These are phyloP conservation scores for Backusella circina DNA, from an alignment of 192 early-diverging fungal genomes.

Conservation along the genomic window DNA sequence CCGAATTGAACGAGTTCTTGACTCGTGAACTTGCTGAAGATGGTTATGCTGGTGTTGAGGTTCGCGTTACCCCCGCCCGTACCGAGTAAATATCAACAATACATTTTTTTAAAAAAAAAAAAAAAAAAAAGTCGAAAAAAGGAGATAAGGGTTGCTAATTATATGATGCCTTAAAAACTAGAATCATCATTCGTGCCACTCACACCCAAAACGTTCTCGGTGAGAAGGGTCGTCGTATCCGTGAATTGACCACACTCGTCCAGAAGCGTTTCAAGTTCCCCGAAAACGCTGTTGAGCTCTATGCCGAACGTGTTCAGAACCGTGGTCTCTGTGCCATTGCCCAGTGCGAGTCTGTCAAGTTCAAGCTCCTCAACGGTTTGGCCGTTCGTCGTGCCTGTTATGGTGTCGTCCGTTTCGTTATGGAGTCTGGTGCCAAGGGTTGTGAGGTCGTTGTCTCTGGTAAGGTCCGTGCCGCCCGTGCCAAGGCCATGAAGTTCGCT, in stretches of 20 bases:
- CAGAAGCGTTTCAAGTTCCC: slow-evolving; percentile 99
- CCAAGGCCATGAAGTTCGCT: slow-evolving; percentile 99
- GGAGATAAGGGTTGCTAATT: too few relatives aligned
- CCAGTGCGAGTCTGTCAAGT: slow-evolving; percentile 97
- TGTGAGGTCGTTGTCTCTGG: slow-evolving; percentile 98
- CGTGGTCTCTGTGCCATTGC: slow-evolving; percentile 98
- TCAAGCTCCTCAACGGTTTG: slow-evolving; percentile 95
- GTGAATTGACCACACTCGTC: slow-evolving; percentile 95
- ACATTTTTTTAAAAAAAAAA: background rate
- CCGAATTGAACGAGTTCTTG: slow-evolving; percentile 99
- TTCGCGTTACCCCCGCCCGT: slow-evolving; percentile 97
- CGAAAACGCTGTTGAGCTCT: slow-evolving; percentile 97
- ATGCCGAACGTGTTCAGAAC: slow-evolving; percentile 95
- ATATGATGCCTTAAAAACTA: too few relatives aligned
- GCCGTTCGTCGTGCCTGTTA: slow-evolving; percentile 96
- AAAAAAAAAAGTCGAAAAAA: background rate
- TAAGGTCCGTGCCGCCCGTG: slow-evolving; percentile 99
- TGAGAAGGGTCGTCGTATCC: slow-evolving; percentile 97
- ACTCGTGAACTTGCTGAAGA: slow-evolving; percentile 94
- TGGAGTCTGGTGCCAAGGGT: slow-evolving; percentile 99
- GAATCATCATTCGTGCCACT: slow-evolving; percentile 98
- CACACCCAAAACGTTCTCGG: slow-evolving; percentile 97
- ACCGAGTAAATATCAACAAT: slow-evolving; percentile 62
- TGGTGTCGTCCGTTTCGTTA: slow-evolving; percentile 97
- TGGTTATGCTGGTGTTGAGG: slow-evolving; percentile 99